Evolutionary conservation across 1,284 basidiomycete genomes (phyloP), one percentile per base, ranked within the genome.

Genomic region (Tylopilus sp.): DNA sequence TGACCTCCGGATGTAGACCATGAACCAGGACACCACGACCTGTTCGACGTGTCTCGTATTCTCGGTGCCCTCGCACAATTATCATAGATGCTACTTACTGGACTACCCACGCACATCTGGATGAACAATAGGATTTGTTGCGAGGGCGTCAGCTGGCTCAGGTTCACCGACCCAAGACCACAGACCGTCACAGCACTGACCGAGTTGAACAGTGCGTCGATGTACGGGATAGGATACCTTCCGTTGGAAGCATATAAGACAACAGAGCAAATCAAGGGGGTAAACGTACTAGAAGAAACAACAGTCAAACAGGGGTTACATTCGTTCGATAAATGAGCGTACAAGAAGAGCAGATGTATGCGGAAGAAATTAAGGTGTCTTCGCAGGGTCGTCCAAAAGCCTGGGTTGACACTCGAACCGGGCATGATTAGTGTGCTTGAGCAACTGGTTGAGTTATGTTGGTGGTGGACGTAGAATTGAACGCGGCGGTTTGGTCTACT

Each of bases 161-260:
- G 67, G 65, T 92, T 82, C 57, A 90, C 72, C 6, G 88, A 83
- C 37, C 78, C 76, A 24, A 93, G 73, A 12, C 91, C 89, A 58
- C 86, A 89, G 51, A 91, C 85, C 4, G 83, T 83, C 73, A 91
- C 82, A 9, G 87, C 82, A 65, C 83, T 88, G 61, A 90, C 77
- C 54, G 81, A 88, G 60, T 79, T 77, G 71, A 82, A 93, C 38
- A 92, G 75, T 11, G 82, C 74, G 62, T 92, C 89, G 62, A 90
- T 77, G 66, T 88, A 90, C 34, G 76, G 59, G 42, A 89, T 75
- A 42, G 76, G 78, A 57, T 75, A 77, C 48, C 71, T 66, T 39
- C 84, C 85, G 75, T 88, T 88, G 66, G 77, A 77, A n/a, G 79
- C 84, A 57, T 82, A 92, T 60, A 91, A 77, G 45, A 92, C 80